phyloP scores from a whole-genome alignment of 768 basidiomycete genomes.

The Lactarius quietus region DNA sequence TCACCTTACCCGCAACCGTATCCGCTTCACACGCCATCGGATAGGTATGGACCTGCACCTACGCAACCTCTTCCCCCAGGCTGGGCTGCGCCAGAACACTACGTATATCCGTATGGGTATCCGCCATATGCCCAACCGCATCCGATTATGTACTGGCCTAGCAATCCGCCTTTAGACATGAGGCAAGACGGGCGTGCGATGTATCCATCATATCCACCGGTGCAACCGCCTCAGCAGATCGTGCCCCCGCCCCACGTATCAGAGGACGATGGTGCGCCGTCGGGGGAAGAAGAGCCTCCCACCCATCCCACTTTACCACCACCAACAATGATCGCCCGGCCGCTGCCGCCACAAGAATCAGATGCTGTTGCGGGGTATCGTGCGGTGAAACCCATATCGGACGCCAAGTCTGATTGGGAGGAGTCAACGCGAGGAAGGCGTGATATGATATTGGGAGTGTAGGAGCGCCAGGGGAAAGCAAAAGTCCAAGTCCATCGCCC shows the following conservation, averaged over 20 bases:
- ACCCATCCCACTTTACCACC: conserved; percentile 29
- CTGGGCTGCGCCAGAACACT: conserved; percentile 29
- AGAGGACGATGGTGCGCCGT: conserved; percentile 7
- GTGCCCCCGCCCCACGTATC: conserved; percentile 1
- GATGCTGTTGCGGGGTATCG: conserved; percentile 38
- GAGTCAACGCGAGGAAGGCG: conserved; percentile 14
- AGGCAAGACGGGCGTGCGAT: conserved; percentile 12
- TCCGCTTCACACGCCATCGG: conserved; percentile 21
- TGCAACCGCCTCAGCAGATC: conserved; percentile 15
- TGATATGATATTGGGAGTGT: conserved; percentile 26
- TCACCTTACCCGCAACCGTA: conserved; percentile 26
- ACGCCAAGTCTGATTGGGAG: neutral
- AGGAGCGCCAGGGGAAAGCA: conserved; percentile 12
- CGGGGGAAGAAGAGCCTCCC: conserved; percentile 10
- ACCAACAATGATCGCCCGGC: conserved; percentile 33
- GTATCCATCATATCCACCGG: conserved; percentile 20
- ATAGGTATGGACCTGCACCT: conserved; percentile 20
- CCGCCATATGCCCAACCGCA: conserved; percentile 26
- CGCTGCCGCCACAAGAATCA: conserved; percentile 35
- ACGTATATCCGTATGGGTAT: conserved; percentile 33
- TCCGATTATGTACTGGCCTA: conserved; percentile 41
- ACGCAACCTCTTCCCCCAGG: conserved; percentile 22
- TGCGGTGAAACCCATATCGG: conserved; percentile 28
- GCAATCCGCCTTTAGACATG: conserved; percentile 19
- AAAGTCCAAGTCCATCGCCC: conserved; percentile 30